A percentile compares a stretch with the other conserved stretches of the same genome.
These are phyloP conservation scores for Blastobotrys attinorum DNA, from an alignment of 805 yeast species.

Conservation along the genomic window DNA sequence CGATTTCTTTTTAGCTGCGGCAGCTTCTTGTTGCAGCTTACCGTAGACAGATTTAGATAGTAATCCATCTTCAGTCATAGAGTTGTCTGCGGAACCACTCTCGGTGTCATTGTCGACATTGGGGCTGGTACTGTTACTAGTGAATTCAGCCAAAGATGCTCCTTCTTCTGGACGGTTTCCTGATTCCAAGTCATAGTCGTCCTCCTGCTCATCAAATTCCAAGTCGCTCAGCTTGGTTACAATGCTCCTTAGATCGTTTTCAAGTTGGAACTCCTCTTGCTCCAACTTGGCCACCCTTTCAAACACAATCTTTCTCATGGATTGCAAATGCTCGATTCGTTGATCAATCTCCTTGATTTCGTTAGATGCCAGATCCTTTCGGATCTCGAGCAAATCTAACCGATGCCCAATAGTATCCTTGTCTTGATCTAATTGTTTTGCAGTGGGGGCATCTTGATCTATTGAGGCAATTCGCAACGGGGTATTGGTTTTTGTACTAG, in stretches of 20 bases:
- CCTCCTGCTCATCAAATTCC: constrained; percentile 8
- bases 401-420: constrained; percentile 36
- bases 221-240: constrained; percentile 8
- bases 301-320: constrained; percentile 46
- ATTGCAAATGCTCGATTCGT: constrained; percentile 44
- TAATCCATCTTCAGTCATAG: not conserved
- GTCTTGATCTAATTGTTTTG: constrained; percentile 31
- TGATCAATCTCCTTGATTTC: constrained; percentile 60
- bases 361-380: constrained; percentile 55
- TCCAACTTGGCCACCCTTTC: constrained; percentile 54
- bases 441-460: constrained; percentile 32
- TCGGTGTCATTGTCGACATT: not conserved
- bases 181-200: constrained; percentile 1
- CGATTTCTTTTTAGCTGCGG: not conserved
- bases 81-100: no score
- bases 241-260: constrained; percentile 26
- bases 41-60: constrained; percentile 1
- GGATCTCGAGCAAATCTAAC: constrained; percentile 49
- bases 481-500: constrained; percentile 14
- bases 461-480: constrained; percentile 9
- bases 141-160: constrained; percentile 1
- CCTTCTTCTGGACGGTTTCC: no score
- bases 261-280: constrained; percentile 50
- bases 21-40: constrained; percentile 3
- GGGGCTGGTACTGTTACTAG: not conserved